Evolutionary conservation across 768 basidiomycete genomes (phyloP), one percentile per base, ranked within the genome.

Genomic region (Macrocybe gigantea): DNA sequence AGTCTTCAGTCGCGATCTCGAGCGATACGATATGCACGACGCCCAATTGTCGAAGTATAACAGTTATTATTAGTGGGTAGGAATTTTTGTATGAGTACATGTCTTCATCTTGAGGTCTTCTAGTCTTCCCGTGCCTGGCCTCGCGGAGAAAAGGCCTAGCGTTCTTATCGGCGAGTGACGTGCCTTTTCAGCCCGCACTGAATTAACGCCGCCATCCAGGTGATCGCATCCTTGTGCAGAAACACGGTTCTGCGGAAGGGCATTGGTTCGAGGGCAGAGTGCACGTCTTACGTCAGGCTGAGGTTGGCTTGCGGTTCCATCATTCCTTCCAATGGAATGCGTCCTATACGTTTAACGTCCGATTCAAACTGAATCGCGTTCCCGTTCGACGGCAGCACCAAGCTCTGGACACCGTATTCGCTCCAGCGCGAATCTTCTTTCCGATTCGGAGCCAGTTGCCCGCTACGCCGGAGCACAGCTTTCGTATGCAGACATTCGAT

Each of bases 251-350:
- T 3, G 54, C 56, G 0, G 49, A 60, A 12, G 75, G 73, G 0
- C 69, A 70, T 30, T 84, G 80, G 80, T 80, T 65, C 47, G 74
- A 78, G 59, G 83, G 83, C 10, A 69, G 71, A 35, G 82, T 84
- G 5, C 80, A 82, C 44, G 58, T 68, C 5, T 70, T 83, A 9
- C 70, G 65, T 31, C 61, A 72, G 49, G 62, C 65, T 7, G 69
- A 76, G 60, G 79, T 86, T 6, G 73, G 70, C 1, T 65, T 86
- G 0, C 63, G 68, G 11, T 80, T 85, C 53, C 63, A 72, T 38
- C 39, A 51, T 0, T 66, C 67, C 3, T 85, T 85, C 60, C 52
- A 51, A 14, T 66, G 61, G 56, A 52, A 56, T 1, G 47, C 60
- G 7, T 65, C 66, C 3, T 65, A 71, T 35, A 62, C 45, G 0